Base-by-base conservation (phyloP, 352 stramenopile species). In the Hyaloperonospora arabidopsidis region DNA sequence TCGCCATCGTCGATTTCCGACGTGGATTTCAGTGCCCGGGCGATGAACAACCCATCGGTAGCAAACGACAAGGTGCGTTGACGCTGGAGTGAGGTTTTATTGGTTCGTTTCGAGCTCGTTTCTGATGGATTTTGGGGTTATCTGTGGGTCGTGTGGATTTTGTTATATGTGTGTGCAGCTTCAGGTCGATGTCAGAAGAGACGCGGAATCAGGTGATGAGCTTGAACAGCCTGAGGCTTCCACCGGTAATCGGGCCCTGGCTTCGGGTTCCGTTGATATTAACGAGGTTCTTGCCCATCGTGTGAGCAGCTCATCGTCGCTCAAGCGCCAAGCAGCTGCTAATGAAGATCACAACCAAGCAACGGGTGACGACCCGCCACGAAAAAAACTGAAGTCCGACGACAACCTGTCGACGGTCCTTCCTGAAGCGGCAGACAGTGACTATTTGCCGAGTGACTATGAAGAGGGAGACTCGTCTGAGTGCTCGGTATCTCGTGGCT, bases 1-100 rank as follows among this genome's bases (percentile, higher is more conserved):
- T 87, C 76, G 14, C 79, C 79, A 5, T 89, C 76, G 19, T 83
- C 76, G 18, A 84, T 87, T 44, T 77, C 69, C 3, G 74, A 87
- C 23, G 63, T 87, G 50, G 72, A 77, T 52, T 64, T 70, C 35
- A 68, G 49, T 48, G 49, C 34, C 35, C 36, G 32, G 18, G 28
- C 23, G 22, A 59, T 28, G 10, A 44, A 54, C 13, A 61, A 53
- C 23, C 15, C 11, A 1, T 23, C 47, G 13, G 57, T 57, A 29
- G 39, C 36, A 25, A 65, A 35, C 43, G 15, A 60, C 53, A 76
- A 82, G 72, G 72, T 79, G 34, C 8, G 68, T 65, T 10, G 12
- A 46, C 14, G 3, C 25, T 3, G 7, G 3, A 7, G 7, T 3
- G 25, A 29, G 25, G 25, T 29, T 29, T 3, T 29, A 7, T 29